Conservation (phyloP, 1,284 basidiomycete genomes). For the Ganoderma boninense region DNA sequence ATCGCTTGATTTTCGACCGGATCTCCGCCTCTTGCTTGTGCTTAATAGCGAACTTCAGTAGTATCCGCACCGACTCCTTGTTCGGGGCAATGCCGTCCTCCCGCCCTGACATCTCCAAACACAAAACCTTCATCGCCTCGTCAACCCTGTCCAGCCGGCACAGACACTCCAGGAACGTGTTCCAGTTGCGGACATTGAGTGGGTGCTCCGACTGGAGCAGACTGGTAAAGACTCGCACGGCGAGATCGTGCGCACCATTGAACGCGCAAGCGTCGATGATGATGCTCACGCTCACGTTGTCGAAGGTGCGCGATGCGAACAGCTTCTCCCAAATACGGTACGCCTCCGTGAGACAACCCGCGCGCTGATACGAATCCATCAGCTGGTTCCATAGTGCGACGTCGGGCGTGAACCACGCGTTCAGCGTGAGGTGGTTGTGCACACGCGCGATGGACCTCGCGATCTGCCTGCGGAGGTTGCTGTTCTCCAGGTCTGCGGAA, state of each 20-base stretch:
- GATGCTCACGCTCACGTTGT: conserved; percentile 79
- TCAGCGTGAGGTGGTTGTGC: conserved; percentile 83
- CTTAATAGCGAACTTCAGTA: conserved; percentile 61
- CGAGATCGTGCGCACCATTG: conserved; percentile 59
- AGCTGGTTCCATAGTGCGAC: conserved; percentile 85
- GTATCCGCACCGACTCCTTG: conserved; percentile 55
- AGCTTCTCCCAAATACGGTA: conserved; percentile 86
- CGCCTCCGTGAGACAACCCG: conserved; percentile 75
- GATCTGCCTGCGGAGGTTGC: conserved; percentile 46
- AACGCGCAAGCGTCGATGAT: conserved; percentile 87
- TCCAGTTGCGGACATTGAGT: conserved; percentile 76
- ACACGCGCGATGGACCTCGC: conserved; percentile 66
- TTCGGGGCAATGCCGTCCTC: conserved; percentile 54
- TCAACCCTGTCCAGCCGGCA: conserved; percentile 73
- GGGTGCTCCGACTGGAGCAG: conserved; percentile 59
- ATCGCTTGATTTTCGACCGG: conserved; percentile 54
- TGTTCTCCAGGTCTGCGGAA: conserved; percentile 30
- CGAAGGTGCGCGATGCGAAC: conserved; percentile 63
- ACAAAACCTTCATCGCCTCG: conserved; percentile 74
- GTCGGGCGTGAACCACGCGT: conserved; percentile 80
- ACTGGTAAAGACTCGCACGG: conserved; percentile 59
- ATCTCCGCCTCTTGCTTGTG: conserved; percentile 55
- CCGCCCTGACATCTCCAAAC: conserved; percentile 67
- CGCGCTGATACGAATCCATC: conserved; percentile 89
- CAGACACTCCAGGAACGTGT: conserved; percentile 89